phyloP scores from a whole-genome alignment of 306 rosid genomes.

The Quercus engelmannii region DNA sequence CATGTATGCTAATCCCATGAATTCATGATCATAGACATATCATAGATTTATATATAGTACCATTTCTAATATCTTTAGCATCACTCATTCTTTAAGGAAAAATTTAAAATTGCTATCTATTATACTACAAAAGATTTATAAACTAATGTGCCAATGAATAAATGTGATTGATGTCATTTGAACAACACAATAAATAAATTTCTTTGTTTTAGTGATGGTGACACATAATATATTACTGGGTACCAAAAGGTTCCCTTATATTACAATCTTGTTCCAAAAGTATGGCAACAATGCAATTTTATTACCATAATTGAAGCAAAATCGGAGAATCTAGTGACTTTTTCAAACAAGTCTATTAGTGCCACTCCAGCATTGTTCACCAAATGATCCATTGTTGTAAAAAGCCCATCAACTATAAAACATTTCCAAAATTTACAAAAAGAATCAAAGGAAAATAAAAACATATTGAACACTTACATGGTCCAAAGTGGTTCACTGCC shows the following conservation, averaged over 20 bases:
- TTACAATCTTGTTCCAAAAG: not conserved
- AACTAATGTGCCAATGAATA: not conserved
- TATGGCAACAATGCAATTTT: not conserved
- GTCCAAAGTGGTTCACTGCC: not conserved
- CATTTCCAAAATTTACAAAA: too few species aligned
- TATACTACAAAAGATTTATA: too few species aligned
- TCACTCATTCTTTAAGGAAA: too few species aligned
- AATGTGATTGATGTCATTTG: not conserved
- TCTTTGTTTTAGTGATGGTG: too few species aligned
- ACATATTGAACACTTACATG: not conserved
- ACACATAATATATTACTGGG: too few species aligned
- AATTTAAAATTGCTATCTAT: too few species aligned
- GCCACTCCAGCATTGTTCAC: slow-evolving; percentile 13
- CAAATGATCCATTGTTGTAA: slow-evolving; percentile 8
- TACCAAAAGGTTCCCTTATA: too few species aligned
- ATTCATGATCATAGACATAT: too few species aligned
- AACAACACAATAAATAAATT: too few species aligned
- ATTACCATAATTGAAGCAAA: slow-evolving; percentile 15
- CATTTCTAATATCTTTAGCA: too few species aligned
- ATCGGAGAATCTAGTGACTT: not conserved
- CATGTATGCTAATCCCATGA: too few species aligned
- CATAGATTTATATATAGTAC: too few species aligned
- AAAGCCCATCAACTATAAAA: not conserved
- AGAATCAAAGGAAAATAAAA: not conserved
- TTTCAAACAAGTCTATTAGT: not conserved